These are phyloP conservation scores for Grosmannia clavigera DNA, from an alignment of 2,329 filamentous ascomycete genomes.

Conservation along the genomic window DNA sequence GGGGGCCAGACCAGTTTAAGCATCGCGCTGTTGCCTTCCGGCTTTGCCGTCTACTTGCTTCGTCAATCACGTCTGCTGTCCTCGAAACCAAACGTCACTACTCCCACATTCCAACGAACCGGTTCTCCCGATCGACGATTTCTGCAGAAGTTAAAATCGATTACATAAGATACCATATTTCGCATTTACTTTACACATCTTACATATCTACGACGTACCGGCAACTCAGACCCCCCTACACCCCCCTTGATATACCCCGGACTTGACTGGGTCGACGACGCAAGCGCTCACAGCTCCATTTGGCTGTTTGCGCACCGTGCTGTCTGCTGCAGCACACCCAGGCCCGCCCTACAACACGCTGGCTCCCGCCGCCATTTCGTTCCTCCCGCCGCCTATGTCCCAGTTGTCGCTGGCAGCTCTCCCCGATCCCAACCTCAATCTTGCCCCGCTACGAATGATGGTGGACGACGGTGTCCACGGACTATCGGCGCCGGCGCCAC, in stretches of 20 bases:
- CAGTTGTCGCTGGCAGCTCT: not conserved
- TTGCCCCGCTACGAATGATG: conserved; percentile 4
- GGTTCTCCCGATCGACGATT: not conserved
- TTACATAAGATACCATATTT: no score
- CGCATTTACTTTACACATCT: no score
- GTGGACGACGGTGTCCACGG: conserved; percentile 28
- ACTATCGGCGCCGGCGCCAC: conserved; percentile 22
- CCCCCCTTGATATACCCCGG: no score
- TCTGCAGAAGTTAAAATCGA: not conserved
- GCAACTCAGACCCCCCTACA: no score
- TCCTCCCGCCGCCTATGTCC: not conserved
- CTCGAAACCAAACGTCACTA: not conserved
- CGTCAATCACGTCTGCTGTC: not conserved
- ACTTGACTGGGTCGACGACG: no score
- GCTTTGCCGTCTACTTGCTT: not conserved
- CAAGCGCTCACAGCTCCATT: no score
- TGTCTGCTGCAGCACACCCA: not conserved
- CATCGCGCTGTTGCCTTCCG: not conserved
- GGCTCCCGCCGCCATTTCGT: not conserved
- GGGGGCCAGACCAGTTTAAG: not conserved
- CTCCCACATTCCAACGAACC: not conserved
- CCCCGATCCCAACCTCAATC: not conserved
- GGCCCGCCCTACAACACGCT: not conserved
- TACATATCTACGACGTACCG: no score
- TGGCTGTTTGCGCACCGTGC: not conserved